Evolutionary conservation across 805 yeast genomes (phyloP), one percentile per base, ranked within the genome.

Genomic region (Dipodascopsis tothii): DNA sequence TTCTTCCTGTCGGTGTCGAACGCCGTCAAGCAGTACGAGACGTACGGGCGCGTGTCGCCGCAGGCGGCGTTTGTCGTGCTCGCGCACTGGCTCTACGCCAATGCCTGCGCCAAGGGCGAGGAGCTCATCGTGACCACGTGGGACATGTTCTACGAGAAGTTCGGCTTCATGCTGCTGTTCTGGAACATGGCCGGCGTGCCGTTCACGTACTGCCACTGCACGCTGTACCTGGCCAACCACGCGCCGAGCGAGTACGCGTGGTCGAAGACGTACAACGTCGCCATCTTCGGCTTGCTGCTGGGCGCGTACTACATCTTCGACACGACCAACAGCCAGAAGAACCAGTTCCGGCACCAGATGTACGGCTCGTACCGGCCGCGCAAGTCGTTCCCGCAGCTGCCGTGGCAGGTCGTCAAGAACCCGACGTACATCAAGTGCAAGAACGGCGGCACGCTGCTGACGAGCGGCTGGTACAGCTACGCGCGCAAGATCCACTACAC

Each of bases 131-230:
- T 88, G 51, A 95, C 97, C 56, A 84, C 95, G 17, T 92, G 98
- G 97, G 98, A 92, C 65, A 90, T 92, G 96, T 96, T 95, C 25
- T 92, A 92, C 66, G 98, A 92, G 66, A 92, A 92, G 68, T 92
- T 92, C 59, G 98, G 98, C n/a, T 92, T 92, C 72, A 88, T 92
- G 97, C 76, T 92, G 54, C 78, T 88, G 57, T 92, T 92, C 73
- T 92, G 98, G 98, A 92, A 92, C 70, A 86, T 92, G 63, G 96
- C 96, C 25, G 98, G 98, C 58, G 98, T 92, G 34, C 98, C 98
- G 39, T 92, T 80, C 78, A 90, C 97, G 35, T 92, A 92, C 70
- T 86, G 96, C 66, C 96, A 87, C 61, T 81, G 94, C 64, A 84
- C 95, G 7, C 71, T 92, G 58, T 92, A 68, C 70, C 68, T 92